Base-by-base conservation (phyloP, 192 early-diverging fungal genomes). In the Mortierella claussenii region DNA sequence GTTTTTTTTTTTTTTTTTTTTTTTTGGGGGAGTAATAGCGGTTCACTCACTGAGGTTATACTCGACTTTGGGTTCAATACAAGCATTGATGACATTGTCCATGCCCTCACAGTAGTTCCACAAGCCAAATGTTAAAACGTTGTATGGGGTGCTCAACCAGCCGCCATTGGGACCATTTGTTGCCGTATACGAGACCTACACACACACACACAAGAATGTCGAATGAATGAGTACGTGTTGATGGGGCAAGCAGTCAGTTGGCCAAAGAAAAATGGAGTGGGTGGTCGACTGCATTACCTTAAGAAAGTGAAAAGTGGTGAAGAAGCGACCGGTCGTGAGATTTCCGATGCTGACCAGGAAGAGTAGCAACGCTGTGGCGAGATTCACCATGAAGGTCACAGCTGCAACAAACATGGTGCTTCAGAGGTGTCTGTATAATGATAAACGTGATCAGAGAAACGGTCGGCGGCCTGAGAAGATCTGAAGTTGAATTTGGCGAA, bases 91-190 rank as follows among this genome's bases (percentile, higher is more conserved):
- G n/a, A 53, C 48, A 37, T n/a, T 47, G 40, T 51, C 62, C 13
- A 28, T 21, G 32, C 70, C 70, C 40, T 64, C 61, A 46, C 70
- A 74, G 32, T 58, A 64, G 40, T 43, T 74, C 70, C 70, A 74
- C 44, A 65, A 49, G 20, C 70, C 70, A 24, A 74, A 65, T 10
- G 56, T 65, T 26, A 74, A 17, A 17, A 55, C 43, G 32, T 64
- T 48, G 43, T 65, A 74, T 0, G 55, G 31, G n/a, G 23, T 37
- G 48, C 49, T 55, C 24, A 74, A 42, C 70, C 55, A 65, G 28
- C 70, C 70, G 15, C 62, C 42, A 31, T 24, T 15, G 21, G 70
- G 70, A 20, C 70, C 70, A 17, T 60, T 20, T n/a, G 57, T 51
- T 23, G 28, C 54, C 17, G 56, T 31, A 23, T 59, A 74, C 1